Evolutionary conservation across 768 basidiomycete species (phyloP).

Genomic region (Pluteus cervinus): DNA sequence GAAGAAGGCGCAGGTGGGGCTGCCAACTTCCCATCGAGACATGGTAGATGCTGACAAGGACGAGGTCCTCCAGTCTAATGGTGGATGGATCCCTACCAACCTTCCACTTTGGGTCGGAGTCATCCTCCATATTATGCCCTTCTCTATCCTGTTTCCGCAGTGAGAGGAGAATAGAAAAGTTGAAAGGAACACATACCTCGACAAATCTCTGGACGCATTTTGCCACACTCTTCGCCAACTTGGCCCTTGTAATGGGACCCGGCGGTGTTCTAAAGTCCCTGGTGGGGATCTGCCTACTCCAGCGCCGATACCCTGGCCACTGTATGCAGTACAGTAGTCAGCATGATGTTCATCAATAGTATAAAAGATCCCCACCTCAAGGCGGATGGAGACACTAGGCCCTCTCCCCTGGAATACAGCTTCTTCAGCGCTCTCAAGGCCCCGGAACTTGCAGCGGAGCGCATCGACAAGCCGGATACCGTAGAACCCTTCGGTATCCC

Average conservation of each 20-base stretch:
- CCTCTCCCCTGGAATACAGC: conserved; percentile 67
- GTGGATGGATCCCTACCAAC: conserved; percentile 47
- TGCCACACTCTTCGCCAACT: conserved; percentile 75
- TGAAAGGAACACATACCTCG: conserved; percentile 30
- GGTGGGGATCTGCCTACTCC: conserved; percentile 80
- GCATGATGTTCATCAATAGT: conserved; percentile 1
- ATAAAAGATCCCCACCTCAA: conserved; percentile 45
- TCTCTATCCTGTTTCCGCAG: conserved; percentile 44
- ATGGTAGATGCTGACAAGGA: conserved; percentile 76
- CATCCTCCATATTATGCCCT: conserved; percentile 53
- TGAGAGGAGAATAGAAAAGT: conserved; percentile 7
- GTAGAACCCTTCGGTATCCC: conserved; percentile 45
- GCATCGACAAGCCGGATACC: conserved; percentile 65
- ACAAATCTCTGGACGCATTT: conserved; percentile 72
- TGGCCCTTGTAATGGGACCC: conserved; percentile 68
- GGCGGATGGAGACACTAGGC: conserved; percentile 73
- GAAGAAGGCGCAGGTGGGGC: conserved; percentile 58
- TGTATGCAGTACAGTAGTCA: conserved; percentile 19
- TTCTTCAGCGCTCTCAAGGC: conserved; percentile 53
- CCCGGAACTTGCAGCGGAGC: conserved; percentile 50
- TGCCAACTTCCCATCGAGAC: conserved; percentile 83
- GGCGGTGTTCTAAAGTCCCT: conserved; percentile 77
- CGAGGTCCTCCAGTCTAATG: conserved; percentile 60
- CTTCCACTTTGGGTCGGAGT: conserved; percentile 53
- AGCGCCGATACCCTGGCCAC: conserved; percentile 79